Evolutionary conservation across 805 yeast genomes (phyloP).

Genomic region (Yarrowia sp.): DNA sequence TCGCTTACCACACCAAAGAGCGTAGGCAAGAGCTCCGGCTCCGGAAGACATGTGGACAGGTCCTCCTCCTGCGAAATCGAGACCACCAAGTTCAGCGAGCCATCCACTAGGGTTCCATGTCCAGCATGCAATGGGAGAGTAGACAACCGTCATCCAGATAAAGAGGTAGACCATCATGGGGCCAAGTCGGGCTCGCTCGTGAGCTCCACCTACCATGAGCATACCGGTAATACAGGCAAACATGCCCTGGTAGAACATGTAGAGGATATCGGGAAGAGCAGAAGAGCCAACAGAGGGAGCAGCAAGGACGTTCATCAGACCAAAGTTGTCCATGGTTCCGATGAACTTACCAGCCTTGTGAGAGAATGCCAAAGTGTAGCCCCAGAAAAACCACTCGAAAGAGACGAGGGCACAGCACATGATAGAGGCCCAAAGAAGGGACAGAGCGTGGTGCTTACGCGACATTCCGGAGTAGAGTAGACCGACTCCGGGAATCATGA

Average conservation of each 20-base stretch:
- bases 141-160: conserved; percentile 91
- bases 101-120: conserved; percentile 95
- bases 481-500: conserved; percentile 97
- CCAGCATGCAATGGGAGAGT: conserved; percentile 96
- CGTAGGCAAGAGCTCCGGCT: conserved; percentile 90
- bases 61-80: conserved; percentile 98
- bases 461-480: conserved; percentile 88
- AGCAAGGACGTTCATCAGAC: conserved; percentile 77
- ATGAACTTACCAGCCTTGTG: conserved; percentile 65
- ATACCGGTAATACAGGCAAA: conserved; percentile 92
- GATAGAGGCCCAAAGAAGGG: conserved; percentile 88
- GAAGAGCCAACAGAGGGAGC: conserved; percentile 61
- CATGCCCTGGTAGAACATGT: conserved; percentile 93
- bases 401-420: conserved; percentile 79
- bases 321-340: conserved; percentile 79
- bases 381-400: conserved; percentile 99
- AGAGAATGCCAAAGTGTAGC: conserved; percentile 83
- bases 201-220: conserved; percentile 95
- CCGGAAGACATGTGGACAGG: conserved; percentile 97
- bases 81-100: conserved; percentile 75
- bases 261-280: conserved; percentile 82
- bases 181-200: conserved; percentile 92
- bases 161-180: conserved; percentile 96
- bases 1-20: conserved; percentile 88
- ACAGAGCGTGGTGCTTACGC: conserved; percentile 92